phyloP scores from a whole-genome alignment of 1,284 basidiomycete species.

The Papiliotrema laurentii region DNA sequence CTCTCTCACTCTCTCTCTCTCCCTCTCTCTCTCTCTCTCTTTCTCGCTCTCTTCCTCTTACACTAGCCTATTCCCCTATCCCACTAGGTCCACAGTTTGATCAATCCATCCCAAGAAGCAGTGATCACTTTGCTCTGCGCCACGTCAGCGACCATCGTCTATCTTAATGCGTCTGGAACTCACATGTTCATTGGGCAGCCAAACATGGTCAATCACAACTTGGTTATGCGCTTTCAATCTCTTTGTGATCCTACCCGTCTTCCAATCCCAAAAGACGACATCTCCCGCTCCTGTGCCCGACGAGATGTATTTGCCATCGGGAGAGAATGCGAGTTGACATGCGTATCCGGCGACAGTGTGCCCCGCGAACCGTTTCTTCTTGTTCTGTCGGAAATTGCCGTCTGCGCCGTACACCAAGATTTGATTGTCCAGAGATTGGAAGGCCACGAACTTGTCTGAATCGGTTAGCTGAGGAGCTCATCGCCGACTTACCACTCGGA shows the following conservation, averaged over 20 bases:
- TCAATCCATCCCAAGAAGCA: conserved; percentile 93
- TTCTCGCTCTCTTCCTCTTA: too few species aligned
- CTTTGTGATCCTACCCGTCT: conserved; percentile 89
- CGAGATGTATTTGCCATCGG: conserved; percentile 92
- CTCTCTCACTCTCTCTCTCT: too few species aligned
- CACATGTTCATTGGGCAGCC: conserved; percentile 96
- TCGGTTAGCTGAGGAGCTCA: conserved; percentile 3
- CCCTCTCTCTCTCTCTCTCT: too few species aligned
- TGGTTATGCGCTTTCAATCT: conserved; percentile 83
- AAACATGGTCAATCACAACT: conserved; percentile 94
- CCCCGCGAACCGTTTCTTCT: conserved; percentile 96
- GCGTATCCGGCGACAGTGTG: conserved; percentile 96
- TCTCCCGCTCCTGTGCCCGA: conserved; percentile 93
- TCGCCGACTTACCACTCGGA: conserved; percentile 72
- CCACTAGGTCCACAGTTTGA: conserved; percentile 85
- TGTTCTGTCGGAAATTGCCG: conserved; percentile 88
- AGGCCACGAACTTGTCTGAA: conserved; percentile 89
- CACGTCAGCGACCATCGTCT: conserved; percentile 13
- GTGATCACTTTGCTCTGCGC: conserved; percentile 86
- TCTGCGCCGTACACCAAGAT: conserved; percentile 95
- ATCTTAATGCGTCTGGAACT: conserved; percentile 53
- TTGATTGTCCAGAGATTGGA: conserved; percentile 96
- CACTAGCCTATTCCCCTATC: too few species aligned
- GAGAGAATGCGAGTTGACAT: conserved; percentile 92
- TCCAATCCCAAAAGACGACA: conserved; percentile 99